Base-by-base conservation (phyloP, 805 yeast genomes). In the Metschnikowia reukaufii region DNA sequence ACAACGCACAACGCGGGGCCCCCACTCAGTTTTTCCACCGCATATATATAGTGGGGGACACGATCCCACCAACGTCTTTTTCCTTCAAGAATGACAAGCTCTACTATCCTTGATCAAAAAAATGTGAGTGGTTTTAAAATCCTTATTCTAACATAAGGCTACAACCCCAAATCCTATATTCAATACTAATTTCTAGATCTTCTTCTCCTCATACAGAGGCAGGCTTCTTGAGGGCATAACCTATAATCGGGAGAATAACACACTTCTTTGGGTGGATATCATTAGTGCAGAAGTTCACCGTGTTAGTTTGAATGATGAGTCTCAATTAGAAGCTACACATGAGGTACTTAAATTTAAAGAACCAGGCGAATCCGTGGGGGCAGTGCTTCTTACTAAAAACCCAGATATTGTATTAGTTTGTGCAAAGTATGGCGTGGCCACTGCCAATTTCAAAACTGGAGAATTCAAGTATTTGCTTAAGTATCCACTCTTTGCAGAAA, bases 141-240 rank as follows among this genome's bases (percentile, higher is more conserved):
- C 4, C 13, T 25, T 25, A 3, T 4, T 3, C 5, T 25, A 9
- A 9, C 8, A 9, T 25, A 13, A 25, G 8, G 8, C 8, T 25
- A 3, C 2, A 3, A 2, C 8, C 4, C 8, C 41, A 17, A 27
- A 17, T 31, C 13, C 37, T 7, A 20, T 18, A 10, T 10, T 13
- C 21, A 9, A n/a, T 45, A 38, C 57, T 54, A 50, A 54, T 51
- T 9, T 20, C 10, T 48, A 55, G 57, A 51, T 55, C 34, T 37
- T 55, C 37, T 47, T 55, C 31, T 56, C 59, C 21, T 36, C 48
- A 4, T 77, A 62, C 64, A 59, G 70, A 55, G 80, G 76, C 43
- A 51, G 85, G 45, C 67, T 86, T 4, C 68, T 82, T 7, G 94
- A 86, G 60, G 91, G 91, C 15, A 68, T 84, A 54, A 77, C 86